Conservation (phyloP, 345 rosid species). For the Lenwebbia sp. region DNA sequence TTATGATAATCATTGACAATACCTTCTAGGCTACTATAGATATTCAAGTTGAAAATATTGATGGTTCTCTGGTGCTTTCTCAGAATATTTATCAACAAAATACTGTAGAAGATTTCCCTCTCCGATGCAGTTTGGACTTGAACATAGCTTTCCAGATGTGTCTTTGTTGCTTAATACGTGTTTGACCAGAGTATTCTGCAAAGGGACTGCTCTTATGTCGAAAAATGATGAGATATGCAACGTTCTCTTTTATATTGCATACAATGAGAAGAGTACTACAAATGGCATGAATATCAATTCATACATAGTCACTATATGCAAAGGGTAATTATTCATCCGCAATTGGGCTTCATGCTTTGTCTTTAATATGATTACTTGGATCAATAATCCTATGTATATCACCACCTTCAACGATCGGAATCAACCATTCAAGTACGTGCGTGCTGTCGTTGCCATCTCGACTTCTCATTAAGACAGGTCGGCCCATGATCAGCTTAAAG, state of each 20-base stretch:
- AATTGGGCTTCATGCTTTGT: neutral
- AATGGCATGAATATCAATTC: neutral
- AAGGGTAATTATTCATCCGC: neutral
- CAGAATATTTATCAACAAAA: neutral
- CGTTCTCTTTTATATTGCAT: neutral
- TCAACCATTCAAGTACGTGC: too few species aligned
- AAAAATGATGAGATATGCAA: neutral
- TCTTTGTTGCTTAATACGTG: neutral
- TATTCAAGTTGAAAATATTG: neutral
- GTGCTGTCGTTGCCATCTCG: too few species aligned
- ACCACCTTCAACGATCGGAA: too few species aligned
- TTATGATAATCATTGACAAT: neutral
- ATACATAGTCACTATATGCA: neutral
- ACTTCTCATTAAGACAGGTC: too few species aligned
- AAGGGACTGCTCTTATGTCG: fast-evolving
- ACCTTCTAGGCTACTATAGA: neutral
- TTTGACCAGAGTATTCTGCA: neutral
- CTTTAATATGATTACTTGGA: neutral
- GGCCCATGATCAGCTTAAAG: too few species aligned
- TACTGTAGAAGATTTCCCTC: neutral
- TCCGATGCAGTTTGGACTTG: neutral
- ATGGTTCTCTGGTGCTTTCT: neutral
- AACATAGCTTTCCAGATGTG: neutral
- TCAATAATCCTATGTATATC: too few species aligned
- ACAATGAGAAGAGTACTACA: neutral